Conservation (phyloP, 2,329 filamentous ascomycete species). For the Colletotrichum abscissum region DNA sequence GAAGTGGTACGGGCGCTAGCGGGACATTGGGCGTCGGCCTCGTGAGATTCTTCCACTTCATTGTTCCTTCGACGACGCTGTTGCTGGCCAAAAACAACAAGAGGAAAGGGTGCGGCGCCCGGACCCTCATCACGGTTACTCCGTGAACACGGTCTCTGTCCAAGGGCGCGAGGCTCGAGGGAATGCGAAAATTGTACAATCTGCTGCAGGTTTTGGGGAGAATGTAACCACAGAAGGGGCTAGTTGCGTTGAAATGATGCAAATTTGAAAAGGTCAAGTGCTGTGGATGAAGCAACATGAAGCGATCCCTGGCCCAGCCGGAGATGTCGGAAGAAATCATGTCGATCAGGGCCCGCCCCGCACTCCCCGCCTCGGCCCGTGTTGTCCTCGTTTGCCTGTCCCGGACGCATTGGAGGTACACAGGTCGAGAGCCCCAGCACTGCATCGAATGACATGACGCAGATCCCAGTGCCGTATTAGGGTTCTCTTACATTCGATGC, state of each 20-base stretch:
- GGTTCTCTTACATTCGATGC: not conserved
- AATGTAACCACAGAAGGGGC: not conserved
- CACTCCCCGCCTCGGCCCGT: not conserved
- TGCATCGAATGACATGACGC: not conserved
- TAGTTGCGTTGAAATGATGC: too few species aligned
- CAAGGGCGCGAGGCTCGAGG: too few species aligned
- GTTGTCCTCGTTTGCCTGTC: not conserved
- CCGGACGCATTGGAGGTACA: not conserved
- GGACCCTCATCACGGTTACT: not conserved
- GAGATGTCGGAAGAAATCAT: not conserved
- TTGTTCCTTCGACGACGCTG: not conserved
- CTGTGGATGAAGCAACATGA: not conserved
- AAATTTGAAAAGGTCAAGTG: not conserved
- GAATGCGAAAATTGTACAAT: too few species aligned
- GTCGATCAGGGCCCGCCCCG: not conserved
- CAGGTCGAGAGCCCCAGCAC: not conserved
- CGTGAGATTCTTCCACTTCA: constrained; percentile 46
- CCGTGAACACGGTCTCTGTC: too few species aligned
- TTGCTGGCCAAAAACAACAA: not conserved
- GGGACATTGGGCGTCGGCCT: constrained; percentile 42
- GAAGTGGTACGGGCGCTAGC: constrained; percentile 48
- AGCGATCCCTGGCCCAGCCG: not conserved
- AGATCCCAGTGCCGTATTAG: not conserved
- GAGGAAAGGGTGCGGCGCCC: not conserved
- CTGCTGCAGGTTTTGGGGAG: not conserved